phyloP scores from a whole-genome alignment of 495 filamentous ascomycete genomes.

The Aspergillus cristatus region DNA sequence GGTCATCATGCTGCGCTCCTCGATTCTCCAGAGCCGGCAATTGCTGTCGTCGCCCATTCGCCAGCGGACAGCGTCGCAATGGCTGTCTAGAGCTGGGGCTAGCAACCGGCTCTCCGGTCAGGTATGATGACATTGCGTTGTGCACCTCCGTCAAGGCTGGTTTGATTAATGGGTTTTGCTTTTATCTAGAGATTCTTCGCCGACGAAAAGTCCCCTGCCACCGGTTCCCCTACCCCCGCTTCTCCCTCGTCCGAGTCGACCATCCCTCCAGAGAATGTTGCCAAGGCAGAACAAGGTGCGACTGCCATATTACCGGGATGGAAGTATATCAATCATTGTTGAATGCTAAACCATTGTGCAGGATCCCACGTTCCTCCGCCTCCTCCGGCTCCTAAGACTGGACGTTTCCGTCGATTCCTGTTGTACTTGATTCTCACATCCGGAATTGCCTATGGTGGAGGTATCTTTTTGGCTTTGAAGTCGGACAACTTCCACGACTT shows the following conservation, averaged over 20 bases:
- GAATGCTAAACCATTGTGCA: conserved; percentile 12
- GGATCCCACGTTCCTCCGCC: conserved; percentile 28
- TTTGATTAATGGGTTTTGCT: neutral
- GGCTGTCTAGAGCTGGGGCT: conserved; percentile 34
- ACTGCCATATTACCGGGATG: conserved; percentile 12
- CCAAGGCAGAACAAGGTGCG: conserved; percentile 44
- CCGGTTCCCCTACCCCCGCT: conserved; percentile 28
- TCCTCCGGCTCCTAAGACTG: conserved; percentile 52
- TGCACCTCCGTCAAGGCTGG: neutral
- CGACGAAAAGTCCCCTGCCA: conserved; percentile 28
- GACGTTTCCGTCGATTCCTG: conserved; percentile 69
- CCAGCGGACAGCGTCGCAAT: conserved; percentile 37
- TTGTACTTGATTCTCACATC: conserved; percentile 62
- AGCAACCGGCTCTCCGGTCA: conserved; percentile 35
- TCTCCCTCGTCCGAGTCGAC: conserved; percentile 42
- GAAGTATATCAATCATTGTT: conserved; percentile 5
- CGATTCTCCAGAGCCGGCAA: conserved; percentile 36
- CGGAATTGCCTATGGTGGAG: conserved; percentile 71
- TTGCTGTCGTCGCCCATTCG: conserved; percentile 34
- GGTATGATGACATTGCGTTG: conserved; percentile 24
- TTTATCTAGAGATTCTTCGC: conserved; percentile 34
- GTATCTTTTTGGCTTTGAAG: conserved; percentile 82
- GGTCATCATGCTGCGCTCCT: conserved; percentile 44
- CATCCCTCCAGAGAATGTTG: conserved; percentile 54
- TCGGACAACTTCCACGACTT: conserved; percentile 99